phyloP scores from a whole-genome alignment of 2,329 filamentous ascomycete species.

The Ceratocystis lukuohia region DNA sequence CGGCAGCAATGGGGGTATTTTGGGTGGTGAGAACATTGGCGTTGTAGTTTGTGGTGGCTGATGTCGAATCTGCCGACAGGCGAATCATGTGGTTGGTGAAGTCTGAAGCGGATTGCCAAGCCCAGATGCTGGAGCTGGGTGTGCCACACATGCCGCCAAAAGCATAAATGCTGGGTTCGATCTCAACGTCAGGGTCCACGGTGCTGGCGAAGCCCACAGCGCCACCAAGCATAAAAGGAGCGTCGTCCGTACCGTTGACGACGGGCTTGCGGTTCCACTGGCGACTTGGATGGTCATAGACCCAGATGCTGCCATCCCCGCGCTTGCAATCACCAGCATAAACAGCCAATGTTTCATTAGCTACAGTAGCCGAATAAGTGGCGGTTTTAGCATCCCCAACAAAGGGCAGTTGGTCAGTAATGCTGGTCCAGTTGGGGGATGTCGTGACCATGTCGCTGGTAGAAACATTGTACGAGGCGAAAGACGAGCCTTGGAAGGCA shows the following conservation, averaged over 20 bases:
- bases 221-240: constrained; percentile 39
- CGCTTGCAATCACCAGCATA: constrained; percentile 60
- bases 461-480: constrained; percentile 52
- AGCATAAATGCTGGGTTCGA: constrained; percentile 47
- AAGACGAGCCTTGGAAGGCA: constrained; percentile 37
- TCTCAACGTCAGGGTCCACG: constrained; percentile 31
- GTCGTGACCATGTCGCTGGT: constrained; percentile 33
- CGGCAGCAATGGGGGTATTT: constrained; percentile 48
- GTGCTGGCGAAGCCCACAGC: constrained; percentile 55
- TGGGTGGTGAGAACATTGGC: constrained; percentile 24
- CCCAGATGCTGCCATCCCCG: constrained; percentile 50
- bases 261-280: constrained; percentile 21
- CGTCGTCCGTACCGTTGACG: constrained; percentile 20
- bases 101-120: constrained; percentile 54
- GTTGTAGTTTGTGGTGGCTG: constrained; percentile 26
- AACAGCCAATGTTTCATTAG: constrained; percentile 53
- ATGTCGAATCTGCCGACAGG: constrained; percentile 31
- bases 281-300: constrained; percentile 38
- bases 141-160: constrained; percentile 77
- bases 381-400: constrained; percentile 35
- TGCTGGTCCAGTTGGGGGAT: constrained; percentile 34
- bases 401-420: constrained; percentile 51
- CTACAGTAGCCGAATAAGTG: constrained; percentile 55
- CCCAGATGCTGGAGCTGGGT: constrained; percentile 28
- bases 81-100: constrained; percentile 73